Percentiles rank a stretch among this genome's conserved stretches.
Conservation (phyloP, 2,329 filamentous ascomycete species). For the Cladorrhinum sp. region DNA sequence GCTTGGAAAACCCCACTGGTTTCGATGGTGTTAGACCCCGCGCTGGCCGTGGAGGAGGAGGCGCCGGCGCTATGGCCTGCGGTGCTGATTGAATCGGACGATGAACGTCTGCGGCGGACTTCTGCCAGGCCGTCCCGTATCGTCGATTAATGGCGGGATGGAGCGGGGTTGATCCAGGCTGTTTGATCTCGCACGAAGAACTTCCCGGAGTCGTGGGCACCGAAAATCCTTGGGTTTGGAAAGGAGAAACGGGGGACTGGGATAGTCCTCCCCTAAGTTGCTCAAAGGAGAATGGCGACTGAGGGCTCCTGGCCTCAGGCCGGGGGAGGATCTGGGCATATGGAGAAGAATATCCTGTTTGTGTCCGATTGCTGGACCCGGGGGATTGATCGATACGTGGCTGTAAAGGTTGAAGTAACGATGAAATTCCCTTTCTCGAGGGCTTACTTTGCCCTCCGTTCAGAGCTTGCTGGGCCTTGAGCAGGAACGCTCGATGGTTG, state of each 20-base stretch:
- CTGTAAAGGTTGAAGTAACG: constrained; percentile 21
- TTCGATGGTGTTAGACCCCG: constrained; percentile 13
- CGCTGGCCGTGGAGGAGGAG: constrained; percentile 3
- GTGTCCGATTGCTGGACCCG: constrained; percentile 5
- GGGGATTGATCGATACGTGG: constrained; percentile 15
- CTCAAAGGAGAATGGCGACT: constrained; percentile 5
- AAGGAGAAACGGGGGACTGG: constrained; percentile 1
- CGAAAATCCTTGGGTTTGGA: constrained; percentile 12
- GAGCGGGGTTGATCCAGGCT: constrained; percentile 26
- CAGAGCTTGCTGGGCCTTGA: constrained; percentile 41
- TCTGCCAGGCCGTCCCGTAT: constrained; percentile 24
- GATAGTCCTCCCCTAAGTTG: not conserved
- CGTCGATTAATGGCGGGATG: constrained; percentile 40
- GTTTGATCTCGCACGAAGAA: constrained; percentile 15
- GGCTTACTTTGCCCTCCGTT: constrained; percentile 26
- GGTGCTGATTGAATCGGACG: constrained; percentile 11
- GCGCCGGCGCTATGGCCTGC: constrained; percentile 9
- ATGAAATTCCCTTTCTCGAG: constrained; percentile 16
- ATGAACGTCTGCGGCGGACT: constrained; percentile 10
- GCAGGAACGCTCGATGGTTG: constrained; percentile 45
- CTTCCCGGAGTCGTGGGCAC: not conserved
- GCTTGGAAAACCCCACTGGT: constrained; percentile 21
- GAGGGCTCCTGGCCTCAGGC: constrained; percentile 7
- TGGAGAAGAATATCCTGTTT: constrained; percentile 11
- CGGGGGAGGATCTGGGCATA: constrained; percentile 18